Evolutionary conservation across 495 filamentous ascomycete genomes (phyloP).

Genomic region (Penicillium lagena): DNA sequence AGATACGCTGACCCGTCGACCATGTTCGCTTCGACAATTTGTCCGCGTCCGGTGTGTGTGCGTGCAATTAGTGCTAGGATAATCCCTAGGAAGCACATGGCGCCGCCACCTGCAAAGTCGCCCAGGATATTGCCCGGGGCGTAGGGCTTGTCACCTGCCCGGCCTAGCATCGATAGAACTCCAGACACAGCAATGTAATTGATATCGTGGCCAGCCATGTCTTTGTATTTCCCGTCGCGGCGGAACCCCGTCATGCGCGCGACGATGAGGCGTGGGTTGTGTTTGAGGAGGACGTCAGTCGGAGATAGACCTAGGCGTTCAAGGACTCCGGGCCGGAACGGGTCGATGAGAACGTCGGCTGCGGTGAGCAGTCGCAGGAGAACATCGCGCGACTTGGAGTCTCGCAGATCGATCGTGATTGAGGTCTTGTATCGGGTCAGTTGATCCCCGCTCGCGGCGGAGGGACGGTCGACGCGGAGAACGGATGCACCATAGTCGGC

Average conservation of each 20-base stretch:
- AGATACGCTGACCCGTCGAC: constrained; percentile 81
- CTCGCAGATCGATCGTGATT: constrained; percentile 72
- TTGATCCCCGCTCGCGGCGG: constrained; percentile 45
- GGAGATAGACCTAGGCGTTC: constrained; percentile 77
- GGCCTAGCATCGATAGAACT: constrained; percentile 68
- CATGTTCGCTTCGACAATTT: constrained; percentile 95
- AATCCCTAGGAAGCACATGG: constrained; percentile 59
- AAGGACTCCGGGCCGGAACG: constrained; percentile 83
- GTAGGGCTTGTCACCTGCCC: constrained; percentile 59
- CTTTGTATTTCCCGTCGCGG: constrained; percentile 72
- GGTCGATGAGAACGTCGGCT: constrained; percentile 83
- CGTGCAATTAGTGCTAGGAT: constrained; percentile 39
- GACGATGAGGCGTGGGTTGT: constrained; percentile 74
- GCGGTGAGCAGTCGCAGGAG: constrained; percentile 55
- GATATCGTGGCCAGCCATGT: constrained; percentile 97
- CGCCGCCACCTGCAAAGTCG: constrained; percentile 91
- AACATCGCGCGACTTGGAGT: constrained; percentile 50
- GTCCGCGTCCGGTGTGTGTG: constrained; percentile 55
- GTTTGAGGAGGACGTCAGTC: constrained; percentile 46
- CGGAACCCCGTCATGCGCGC: constrained; percentile 86
- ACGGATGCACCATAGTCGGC: constrained; percentile 84
- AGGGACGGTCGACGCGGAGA: constrained; percentile 75
- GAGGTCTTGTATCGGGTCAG: constrained; percentile 75
- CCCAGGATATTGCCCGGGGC: constrained; percentile 78
- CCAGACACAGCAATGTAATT: constrained; percentile 92